A percentile compares a stretch with the other conserved stretches of the same genome.
phyloP scores from a whole-genome alignment of 73 alveolate genomes.

The Paramecium pentaurelia region DNA sequence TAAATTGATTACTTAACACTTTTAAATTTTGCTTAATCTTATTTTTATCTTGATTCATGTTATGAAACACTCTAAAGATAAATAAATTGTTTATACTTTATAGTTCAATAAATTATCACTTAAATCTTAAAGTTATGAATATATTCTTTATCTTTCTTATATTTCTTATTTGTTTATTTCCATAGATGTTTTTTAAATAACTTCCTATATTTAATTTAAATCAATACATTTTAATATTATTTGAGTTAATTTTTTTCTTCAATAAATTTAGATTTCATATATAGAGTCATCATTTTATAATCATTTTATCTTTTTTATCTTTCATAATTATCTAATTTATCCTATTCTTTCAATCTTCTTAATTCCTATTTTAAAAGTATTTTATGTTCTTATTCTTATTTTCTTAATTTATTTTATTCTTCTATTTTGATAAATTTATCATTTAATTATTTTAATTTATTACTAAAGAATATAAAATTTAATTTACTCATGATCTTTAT shows the following conservation, averaged over 20 bases:
- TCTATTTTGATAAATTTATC: background rate
- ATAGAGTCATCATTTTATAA: conserved; percentile 16
- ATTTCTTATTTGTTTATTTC: conserved; percentile 17
- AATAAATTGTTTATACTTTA: background rate
- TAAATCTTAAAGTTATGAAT: conserved; percentile 13
- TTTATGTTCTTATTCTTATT: conserved; percentile 7
- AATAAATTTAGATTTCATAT: conserved; percentile 5
- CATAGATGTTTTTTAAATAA: conserved; percentile 1
- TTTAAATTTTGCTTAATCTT: conserved; percentile 22
- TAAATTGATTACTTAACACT: background rate
- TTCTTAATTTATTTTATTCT: conserved; percentile 4
- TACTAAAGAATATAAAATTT: background rate
- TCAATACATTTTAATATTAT: background rate
- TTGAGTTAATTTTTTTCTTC: conserved; percentile 14
- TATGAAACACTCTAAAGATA: background rate
- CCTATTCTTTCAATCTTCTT: conserved; percentile 35
- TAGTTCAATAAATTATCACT: background rate
- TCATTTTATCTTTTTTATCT: conserved; percentile 36
- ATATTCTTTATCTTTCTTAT: conserved; percentile 20
- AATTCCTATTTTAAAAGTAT: conserved; percentile 19
- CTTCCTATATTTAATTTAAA: background rate
- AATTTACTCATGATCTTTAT: conserved; percentile 12
- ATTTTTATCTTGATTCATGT: background rate
- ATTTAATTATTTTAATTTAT: background rate
- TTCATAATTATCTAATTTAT: conserved; percentile 36